Evolutionary conservation across 495 filamentous ascomycete species (phyloP), one percentile per base, ranked within the genome.

Genomic region (Aspergillus biplanus): DNA sequence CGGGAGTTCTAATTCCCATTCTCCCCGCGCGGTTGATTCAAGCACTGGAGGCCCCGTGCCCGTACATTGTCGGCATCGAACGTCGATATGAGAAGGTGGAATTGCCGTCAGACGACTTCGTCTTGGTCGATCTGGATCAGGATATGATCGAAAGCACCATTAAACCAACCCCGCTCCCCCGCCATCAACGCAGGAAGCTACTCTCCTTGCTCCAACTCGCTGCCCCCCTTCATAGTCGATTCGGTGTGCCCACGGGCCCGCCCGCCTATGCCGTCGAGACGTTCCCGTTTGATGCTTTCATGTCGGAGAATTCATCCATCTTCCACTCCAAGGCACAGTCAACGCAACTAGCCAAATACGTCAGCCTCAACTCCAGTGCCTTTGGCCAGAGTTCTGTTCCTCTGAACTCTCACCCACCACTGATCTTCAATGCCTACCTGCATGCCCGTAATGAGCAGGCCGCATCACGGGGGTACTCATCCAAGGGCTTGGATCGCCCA

Each of bases 41-140:
- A 59, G 93, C 92, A 7, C 82, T 98, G 18, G 94, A 98, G 69
- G 95, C 95, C 1, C 95, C 95, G 16, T 98, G 95, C 65, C 95
- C 95, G 0, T 99, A 97, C 69, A 97, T 99, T 62, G 91, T 97
- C 18, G 95, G 95, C 49, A 91, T 99, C 44, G 95, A 99, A 74
- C 84, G 92, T 57, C 86, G 95, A 46, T 99, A 97, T 75, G 95
- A 97, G 65, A 89, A 89, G 65, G 86, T 96, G 55, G 91, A 96
- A 61, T 83, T 97, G 37, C 95, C 95, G 0, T 91, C 96, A n/a
- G 95, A 98, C 67, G 95, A 98, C 70, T 97, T 94, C 71, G 93
- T 97, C 16, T 77, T 97, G 35, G 92, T 97, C 46, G 95, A 99
- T 74, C 82, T 99, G 44, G 95, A 99, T 77, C 85, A 89, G 69